phyloP scores from a whole-genome alignment of 495 filamentous ascomycete species.

The Coniosporium apollinis region DNA sequence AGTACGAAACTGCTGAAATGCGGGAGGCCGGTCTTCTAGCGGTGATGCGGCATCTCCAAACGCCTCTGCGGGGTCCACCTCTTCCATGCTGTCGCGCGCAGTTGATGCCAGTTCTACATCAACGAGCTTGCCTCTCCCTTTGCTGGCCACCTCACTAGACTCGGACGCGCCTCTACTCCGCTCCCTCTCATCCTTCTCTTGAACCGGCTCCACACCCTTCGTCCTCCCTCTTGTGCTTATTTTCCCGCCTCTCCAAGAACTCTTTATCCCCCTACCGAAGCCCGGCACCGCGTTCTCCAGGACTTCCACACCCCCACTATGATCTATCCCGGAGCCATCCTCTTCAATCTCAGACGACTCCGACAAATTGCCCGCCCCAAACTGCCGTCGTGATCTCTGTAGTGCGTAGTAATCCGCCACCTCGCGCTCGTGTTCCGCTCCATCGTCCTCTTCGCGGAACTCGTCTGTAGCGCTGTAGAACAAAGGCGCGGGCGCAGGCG shows the following conservation, averaged over 20 bases:
- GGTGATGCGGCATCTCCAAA: too few species aligned
- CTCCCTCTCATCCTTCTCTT: conserved; percentile 19
- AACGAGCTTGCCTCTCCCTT: conserved; percentile 54
- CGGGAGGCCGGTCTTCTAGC: conserved; percentile 57
- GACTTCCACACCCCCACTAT: neutral
- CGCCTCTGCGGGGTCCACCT: conserved; percentile 37
- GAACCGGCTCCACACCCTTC: conserved; percentile 18
- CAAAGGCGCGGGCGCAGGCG: conserved; percentile 57
- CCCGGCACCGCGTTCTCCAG: conserved; percentile 18
- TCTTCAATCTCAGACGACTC: conserved; percentile 71
- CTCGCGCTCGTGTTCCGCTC: conserved; percentile 78
- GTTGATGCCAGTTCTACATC: conserved; percentile 75
- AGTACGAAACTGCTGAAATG: conserved; percentile 69
- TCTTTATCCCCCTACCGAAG: conserved; percentile 36
- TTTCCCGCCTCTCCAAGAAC: conserved; percentile 38
- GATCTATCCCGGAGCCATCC: conserved; percentile 25
- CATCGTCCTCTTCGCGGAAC: conserved; percentile 77
- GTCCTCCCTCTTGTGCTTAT: conserved; percentile 16
- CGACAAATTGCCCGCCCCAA: conserved; percentile 59
- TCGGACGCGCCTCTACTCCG: conserved; percentile 21
- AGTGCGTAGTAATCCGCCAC: conserved; percentile 85
- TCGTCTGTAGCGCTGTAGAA: conserved; percentile 77
- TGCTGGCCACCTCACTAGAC: conserved; percentile 31
- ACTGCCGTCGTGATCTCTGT: conserved; percentile 72
- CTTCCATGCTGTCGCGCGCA: conserved; percentile 23